Evolutionary conservation across 257 asterid genomes (phyloP), one percentile per base, ranked within the genome.

Genomic region (Solanum sitiens): DNA sequence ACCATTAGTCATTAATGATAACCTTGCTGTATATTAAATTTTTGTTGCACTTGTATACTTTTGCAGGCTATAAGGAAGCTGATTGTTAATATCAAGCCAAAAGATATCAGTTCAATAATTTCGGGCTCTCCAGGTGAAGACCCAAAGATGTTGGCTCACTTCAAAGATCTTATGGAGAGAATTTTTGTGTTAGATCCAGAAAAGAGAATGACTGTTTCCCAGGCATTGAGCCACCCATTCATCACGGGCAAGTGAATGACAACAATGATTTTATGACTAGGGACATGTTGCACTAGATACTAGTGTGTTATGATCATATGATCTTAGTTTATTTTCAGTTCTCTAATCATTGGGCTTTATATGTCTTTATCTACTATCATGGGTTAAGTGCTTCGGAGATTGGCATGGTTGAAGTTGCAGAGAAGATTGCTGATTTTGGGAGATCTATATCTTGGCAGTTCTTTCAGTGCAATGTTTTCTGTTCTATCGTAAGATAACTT

Each of bases 171-270:
- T 63, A 91, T 97, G 91, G 99, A 97, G 87, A 97, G 93, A 90
- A 92, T 94, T 37, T 97, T 97, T 87, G 92, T 95, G 89, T 90
- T 97, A 93, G 99, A 97, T 91, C 99, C 98, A 84, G 99, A 97
- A 88, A 97, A 96, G 95, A 95, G 99, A 90, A 85, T 97, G 71
- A 96, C 91, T 39, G 99, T 96, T 25, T 94, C 99, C 87, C 99
- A 96, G 94, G 99, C 99, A 73, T 91, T 97, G 94, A 91, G 95
- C 94, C 99, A 97, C 89, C 98, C 99, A 88, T 97, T 96, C 98
- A 95, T 96, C 98, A 97, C 99, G 92, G 99, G 99, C 98, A 96
- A 97, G 99, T 96, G 99, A 96, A 91, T 91, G 91, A 89, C 92
- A 95, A 88, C 92, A 95, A 94, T 96, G 98, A 91, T 92, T 93